A percentile compares a stretch with the other conserved stretches of the same genome.
Conservation (phyloP, 1,139 yeast genomes). For the Kodamaea fungicola region DNA sequence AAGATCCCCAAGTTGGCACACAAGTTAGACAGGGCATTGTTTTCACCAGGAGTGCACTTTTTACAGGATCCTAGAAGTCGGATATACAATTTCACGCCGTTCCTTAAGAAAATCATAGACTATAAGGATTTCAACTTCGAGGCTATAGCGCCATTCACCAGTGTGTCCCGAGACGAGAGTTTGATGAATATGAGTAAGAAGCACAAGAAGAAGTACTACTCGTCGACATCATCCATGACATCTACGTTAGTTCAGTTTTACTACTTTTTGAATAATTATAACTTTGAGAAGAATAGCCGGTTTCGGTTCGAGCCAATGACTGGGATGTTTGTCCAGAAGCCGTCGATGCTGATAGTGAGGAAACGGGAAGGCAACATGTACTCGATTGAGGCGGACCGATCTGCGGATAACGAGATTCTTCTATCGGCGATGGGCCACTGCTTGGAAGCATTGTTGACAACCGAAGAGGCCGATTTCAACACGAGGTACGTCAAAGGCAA, state of each 20-base stretch:
- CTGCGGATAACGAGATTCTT: slow-evolving; percentile 65
- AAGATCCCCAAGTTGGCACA: slow-evolving; percentile 51
- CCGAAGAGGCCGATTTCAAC: slow-evolving; percentile 47
- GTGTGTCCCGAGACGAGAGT: slow-evolving; percentile 52
- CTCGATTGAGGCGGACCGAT: slow-evolving; percentile 70
- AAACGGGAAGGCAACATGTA: slow-evolving; percentile 31
- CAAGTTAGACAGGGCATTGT: slow-evolving; percentile 63
- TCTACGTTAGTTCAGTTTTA: slow-evolving; percentile 72
- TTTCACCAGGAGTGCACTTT: slow-evolving; percentile 82
- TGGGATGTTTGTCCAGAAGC: slow-evolving; percentile 28
- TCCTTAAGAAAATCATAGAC: slow-evolving; percentile 58
- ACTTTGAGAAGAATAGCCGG: slow-evolving; percentile 17
- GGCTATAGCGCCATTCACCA: slow-evolving; percentile 52
- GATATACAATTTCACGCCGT: slow-evolving; percentile 66
- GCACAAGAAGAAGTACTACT: slow-evolving; percentile 47
- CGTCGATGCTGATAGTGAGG: slow-evolving; percentile 42
- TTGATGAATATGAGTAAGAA: slow-evolving; percentile 49
- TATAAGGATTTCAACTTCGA: slow-evolving; percentile 67
- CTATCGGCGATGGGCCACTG: slow-evolving; percentile 79
- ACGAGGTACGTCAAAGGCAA: slow-evolving; percentile 9
- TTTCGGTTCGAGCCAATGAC: slow-evolving; percentile 37
- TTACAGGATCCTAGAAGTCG: slow-evolving; percentile 74
- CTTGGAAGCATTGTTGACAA: slow-evolving; percentile 70
- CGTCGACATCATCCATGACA: slow-evolving; percentile 91
- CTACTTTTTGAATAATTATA: slow-evolving; percentile 57